Evolutionary conservation across 129 eudicot species (phyloP), one percentile per base, ranked within the genome.

Genomic region (Tagetes erecta): DNA sequence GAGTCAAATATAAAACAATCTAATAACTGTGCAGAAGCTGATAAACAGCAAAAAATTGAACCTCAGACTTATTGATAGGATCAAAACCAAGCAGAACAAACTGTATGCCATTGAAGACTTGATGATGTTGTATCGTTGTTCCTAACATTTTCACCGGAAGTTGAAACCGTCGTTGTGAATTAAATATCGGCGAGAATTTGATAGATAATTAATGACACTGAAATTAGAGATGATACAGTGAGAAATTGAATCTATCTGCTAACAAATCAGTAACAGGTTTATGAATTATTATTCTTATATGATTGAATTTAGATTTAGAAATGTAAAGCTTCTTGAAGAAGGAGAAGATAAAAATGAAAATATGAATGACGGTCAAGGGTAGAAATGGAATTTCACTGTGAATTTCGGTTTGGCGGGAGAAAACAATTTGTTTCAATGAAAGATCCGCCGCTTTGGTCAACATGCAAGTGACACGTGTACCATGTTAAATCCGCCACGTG

Each of bases 41-140:
- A n/a, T 49, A 41, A 68, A 67, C 40, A 36, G 39, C 53, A 55
- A 38, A 20, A 41, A 1, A 5, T 72, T 44, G 44, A 72, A 72
- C 97, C 92, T 86, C 42, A 7, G 84, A 36, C 59, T 85, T 80
- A 44, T 55, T 53, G 12, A 52, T 14, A 47, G 92, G 77, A 58
- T 83, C 87, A 80, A 88, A 86, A 6, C 97, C 97, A 30, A 78
- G 41, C 14, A 92, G 92, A 69, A 87, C 38, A 76, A 88, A 92
- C 0, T 87, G 84, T 53, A 92, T 83, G 35, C 89, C 96, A 39
- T 3, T 5, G 78, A 88, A 92, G 52, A 63, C 20, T 70, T 82
- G 81, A 52, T 85, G 71, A 8, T 45, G 8, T 45, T 45, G 10
- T 7, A 2, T 45, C 50, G 12, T 45, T 45, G 12, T 7, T 45